Percentiles rank a stretch among this genome's conserved stretches.
Conservation (phyloP, 345 rosid genomes). For the Cochlearia excelsa region DNA sequence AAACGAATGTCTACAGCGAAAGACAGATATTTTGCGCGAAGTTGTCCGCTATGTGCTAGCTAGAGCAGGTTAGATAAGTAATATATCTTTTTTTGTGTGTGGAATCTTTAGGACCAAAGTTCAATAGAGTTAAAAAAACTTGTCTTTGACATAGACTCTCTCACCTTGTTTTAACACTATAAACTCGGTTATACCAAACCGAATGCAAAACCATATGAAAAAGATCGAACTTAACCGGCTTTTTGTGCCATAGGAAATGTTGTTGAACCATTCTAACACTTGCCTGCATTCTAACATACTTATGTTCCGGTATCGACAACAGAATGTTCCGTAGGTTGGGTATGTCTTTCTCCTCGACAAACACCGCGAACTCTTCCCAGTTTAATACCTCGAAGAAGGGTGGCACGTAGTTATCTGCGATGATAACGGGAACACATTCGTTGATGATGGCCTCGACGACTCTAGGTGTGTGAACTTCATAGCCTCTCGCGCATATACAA, state of each 20-base stretch:
- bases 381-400: conserved; percentile 78
- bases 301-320: conserved; percentile 56
- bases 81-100: neutral
- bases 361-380: conserved; percentile 77
- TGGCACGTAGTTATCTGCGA: conserved; percentile 85
- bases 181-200: conserved; percentile 65
- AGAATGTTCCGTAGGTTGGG: conserved; percentile 67
- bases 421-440: conserved; percentile 85
- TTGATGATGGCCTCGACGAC: conserved; percentile 70
- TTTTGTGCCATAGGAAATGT: conserved; percentile 91
- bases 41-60: no score
- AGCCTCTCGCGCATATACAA: conserved; percentile 88
- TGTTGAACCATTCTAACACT: conserved; percentile 63
- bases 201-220: conserved; percentile 89
- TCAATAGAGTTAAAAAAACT: neutral
- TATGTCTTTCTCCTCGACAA: conserved; percentile 70
- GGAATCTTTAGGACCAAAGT: no score
- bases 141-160: neutral
- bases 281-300: conserved; percentile 59
- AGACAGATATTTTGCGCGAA: neutral
- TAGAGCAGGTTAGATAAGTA: neutral
- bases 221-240: conserved; percentile 64
- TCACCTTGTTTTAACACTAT: conserved; percentile 43
- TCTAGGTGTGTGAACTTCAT: conserved; percentile 83
- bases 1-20: neutral